Base-by-base conservation (phyloP, 805 yeast species). In the Candida coquimbonensis region DNA sequence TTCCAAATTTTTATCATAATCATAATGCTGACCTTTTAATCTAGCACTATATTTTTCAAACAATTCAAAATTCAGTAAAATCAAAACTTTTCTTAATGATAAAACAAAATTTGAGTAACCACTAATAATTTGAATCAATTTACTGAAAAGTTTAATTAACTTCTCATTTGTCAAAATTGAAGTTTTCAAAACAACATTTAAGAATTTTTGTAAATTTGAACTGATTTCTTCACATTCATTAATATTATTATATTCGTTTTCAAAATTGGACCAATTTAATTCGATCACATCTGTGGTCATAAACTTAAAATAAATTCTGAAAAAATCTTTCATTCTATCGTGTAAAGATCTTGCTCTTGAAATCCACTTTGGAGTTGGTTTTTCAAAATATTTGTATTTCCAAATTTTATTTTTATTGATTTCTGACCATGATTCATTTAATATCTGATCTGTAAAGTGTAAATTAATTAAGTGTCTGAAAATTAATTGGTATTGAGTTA, bases 401-500 rank as follows among this genome's bases (percentile, higher is more conserved):
- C 96, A 88, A 14, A 78, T 78, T n/a, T 66, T 62, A 16, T 85
- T 78, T 48, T 72, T 73, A 44, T 73, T 74, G 39, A 84, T 78
- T 51, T 83, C 89, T 36, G 72, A 65, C 96, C 96, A 87, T 1
- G 87, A 77, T 16, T 71, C 72, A 46, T 78, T 83, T 46, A 85
- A 68, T 14, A 74, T 65, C 50, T 74, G 74, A 53, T 78, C 80
- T 7, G 85, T 70, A 55, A 77, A 79, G 49, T 80, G 80, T n/a
- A 87, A 58, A 31, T 80, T 72, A 36, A 82, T 62, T 35, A 85
- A 67, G 51, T 86, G 81, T 51, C 96, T 76, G 54, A 86, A 87
- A 40, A 89, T 66, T 33, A 87, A 68, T 60, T 91, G 96, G 58
- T 83, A 88, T 51, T 93, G 87, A 41, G 80, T 73, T 16, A 87